Evolutionary conservation across 768 basidiomycete genomes (phyloP), one percentile per base, ranked within the genome.

Genomic region (Leucogyrophana mollusca): DNA sequence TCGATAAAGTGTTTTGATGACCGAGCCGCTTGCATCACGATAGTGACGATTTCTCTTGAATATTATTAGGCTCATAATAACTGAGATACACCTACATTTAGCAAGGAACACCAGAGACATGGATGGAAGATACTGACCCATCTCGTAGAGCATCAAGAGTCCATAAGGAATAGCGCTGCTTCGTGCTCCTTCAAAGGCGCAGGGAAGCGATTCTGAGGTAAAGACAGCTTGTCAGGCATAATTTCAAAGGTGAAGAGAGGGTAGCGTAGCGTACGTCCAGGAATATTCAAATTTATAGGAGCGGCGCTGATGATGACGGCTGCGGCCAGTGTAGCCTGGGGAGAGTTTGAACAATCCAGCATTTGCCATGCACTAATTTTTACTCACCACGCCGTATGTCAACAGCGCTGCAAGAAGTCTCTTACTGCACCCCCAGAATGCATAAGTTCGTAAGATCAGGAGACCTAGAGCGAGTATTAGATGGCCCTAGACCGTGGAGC

Each of bases 161-260:
- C 41, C 46, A 44, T 47, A 47, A 4, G 40, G 22, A 21, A 47
- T 42, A 13, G 43, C 40, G 33, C 22, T 34, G 17, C 20, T 33
- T 21, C 21, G 25, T 17, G 2, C 11, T 6, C 41, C 33, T 42
- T 43, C 40, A 1, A 47, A 34, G 4, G 33, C 27, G 21, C 46
- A 47, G 13, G 27, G 27, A 30, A 30, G 27, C 27, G 27, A 7
- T 13, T 13, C 27, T 30, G 27, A 30, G 13, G 13, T 13, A 30
- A n/a, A n/a, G 7, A 16, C n/a, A 16, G 6, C n/a, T 16, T 6
- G 35, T 16, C 20, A 16, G 20, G 7, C 7, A 16, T 9, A n/a
- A n/a, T 16, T 6, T 16, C 7, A 16, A 37, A n/a, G 20, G 7
- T 9, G 32, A 9, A 16, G 20, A n/a, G 20, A 16, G 16, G 35